Base-by-base conservation (phyloP, 1,284 basidiomycete genomes). In the Rhodotorula sp. region DNA sequence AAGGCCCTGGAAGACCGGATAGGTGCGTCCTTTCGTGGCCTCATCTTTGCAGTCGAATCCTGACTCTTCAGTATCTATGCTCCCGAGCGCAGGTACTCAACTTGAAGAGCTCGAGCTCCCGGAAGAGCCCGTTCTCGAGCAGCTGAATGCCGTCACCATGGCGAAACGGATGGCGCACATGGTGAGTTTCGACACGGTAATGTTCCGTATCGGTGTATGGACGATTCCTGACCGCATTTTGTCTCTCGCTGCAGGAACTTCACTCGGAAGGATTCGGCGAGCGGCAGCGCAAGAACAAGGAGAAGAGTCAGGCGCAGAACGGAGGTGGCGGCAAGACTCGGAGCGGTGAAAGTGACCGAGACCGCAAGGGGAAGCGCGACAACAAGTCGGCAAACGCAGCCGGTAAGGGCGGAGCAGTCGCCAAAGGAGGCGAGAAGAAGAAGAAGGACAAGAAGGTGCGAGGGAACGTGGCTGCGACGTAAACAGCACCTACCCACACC, bases 141-240 rank as follows among this genome's bases (percentile, higher is more conserved):
- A 89, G 71, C 82, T 99, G 64, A 97, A 95, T 80, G 83, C 83
- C 24, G 93, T 99, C 17, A 91, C 91, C 10, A 91, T 91, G 0
- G 95, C 95, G 0, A 95, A 97, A 81, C 86, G 95, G 44, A 83
- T 97, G 48, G 95, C 96, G 0, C 91, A 89, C 63, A 95, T 98
- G 93, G 94, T 93, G 78, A 78, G 85, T 42, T 8, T 12, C 20
- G 24, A 22, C 37, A 49, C 10, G 30, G 46, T 20, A 4, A 7
- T 26, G n/a, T 48, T 48, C 22, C 46, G 46, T 15, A 17, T 22
- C 46, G 6, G 46, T 15, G 22, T 1, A 17, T 8, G 17, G 12
- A 29, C 57, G 24, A 6, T 17, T 18, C 24, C 62, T 12, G 15
- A 26, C 49, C 24, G 20, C 18, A 20, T 20, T 1, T 60, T 10